A percentile compares a stretch with the other conserved stretches of the same genome.
Evolutionary conservation across 2,329 filamentous ascomycete genomes (phyloP).

Genomic region (Onygena corvina): DNA sequence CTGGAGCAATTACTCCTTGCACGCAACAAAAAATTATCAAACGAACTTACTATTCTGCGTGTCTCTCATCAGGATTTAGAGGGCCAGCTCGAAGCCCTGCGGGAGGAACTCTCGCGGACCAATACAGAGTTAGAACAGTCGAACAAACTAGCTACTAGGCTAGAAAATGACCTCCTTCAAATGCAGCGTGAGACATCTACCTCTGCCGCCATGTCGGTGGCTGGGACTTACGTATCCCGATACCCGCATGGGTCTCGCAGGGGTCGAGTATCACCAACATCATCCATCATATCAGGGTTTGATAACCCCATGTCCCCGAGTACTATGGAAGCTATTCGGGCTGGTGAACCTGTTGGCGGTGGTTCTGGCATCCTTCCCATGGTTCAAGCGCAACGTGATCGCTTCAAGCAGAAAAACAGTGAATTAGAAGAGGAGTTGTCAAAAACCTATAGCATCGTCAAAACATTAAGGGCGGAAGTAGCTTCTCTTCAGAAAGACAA

Average conservation of each 20-base stretch:
- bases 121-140: constrained; percentile 79
- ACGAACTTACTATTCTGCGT: constrained; percentile 82
- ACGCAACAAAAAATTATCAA: constrained; percentile 90
- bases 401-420: constrained; percentile 90
- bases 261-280: constrained; percentile 74
- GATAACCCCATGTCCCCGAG: constrained; percentile 50
- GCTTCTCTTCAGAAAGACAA: constrained; percentile 92
- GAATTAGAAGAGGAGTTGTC: constrained; percentile 85
- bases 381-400: constrained; percentile 94
- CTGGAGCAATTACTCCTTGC: constrained; percentile 83
- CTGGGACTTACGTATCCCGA: constrained; percentile 75
- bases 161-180: constrained; percentile 82
- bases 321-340: constrained; percentile 48
- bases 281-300: constrained; percentile 96
- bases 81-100: constrained; percentile 61
- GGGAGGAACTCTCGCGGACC: constrained; percentile 70
- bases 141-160: constrained; percentile 69
- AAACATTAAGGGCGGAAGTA: constrained; percentile 78
- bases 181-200: constrained; percentile 78
- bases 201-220: constrained; percentile 74
- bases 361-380: constrained; percentile 88
- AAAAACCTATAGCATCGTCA: constrained; percentile 68
- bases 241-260: constrained; percentile 60
- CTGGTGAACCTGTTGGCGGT: constrained; percentile 57
- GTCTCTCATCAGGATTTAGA: constrained; percentile 92